Evolutionary conservation across 1,139 yeast genomes (phyloP), one percentile per base, ranked within the genome.

Genomic region (Insectozyma bohioensis): DNA sequence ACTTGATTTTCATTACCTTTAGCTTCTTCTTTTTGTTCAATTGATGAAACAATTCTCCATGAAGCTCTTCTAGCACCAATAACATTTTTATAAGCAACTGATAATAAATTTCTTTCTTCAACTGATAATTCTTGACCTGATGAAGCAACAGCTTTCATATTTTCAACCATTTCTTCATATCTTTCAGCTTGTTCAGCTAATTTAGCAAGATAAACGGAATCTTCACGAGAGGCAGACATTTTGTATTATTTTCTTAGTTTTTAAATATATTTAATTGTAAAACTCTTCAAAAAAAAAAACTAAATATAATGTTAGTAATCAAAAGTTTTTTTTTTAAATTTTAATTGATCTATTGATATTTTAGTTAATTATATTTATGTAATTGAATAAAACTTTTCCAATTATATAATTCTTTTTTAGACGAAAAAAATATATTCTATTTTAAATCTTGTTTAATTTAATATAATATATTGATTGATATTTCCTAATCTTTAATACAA

Each of bases 131-230:
- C 97, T 67, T 87, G 90, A 46, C 96, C 97, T 31, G 95, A 78
- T 28, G 95, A 84, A 49, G 97, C 97, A 58, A 92, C 97, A 41
- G 87, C 85, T 68, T 90, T 90, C 97, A 92, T 92, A 72, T 86
- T 86, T 66, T 88, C 96, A 53, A 92, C 97, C 97, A 88, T 90
- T 72, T 94, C 98, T 72, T 92, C 98, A 65, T 92, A 92, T 70
- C 98, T 95, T 75, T 92, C 98, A 56, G 98, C 97, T 75, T 92
- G 97, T 73, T 92, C 98, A 56, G 97, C 97, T 67, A 92, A 85
- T 70, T 92, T 92, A 67, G 98, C 97, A 65, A 92, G 84, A 70
- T 90, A 92, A 56, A 92, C 97, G 54, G 95, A 86, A 75, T 90
- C 96, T 80, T 92, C 98, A 75, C 97, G 95, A 58, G 90, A 76